Evolutionary conservation across 2,329 filamentous ascomycete genomes (phyloP).

Genomic region (Tothia fuscella): DNA sequence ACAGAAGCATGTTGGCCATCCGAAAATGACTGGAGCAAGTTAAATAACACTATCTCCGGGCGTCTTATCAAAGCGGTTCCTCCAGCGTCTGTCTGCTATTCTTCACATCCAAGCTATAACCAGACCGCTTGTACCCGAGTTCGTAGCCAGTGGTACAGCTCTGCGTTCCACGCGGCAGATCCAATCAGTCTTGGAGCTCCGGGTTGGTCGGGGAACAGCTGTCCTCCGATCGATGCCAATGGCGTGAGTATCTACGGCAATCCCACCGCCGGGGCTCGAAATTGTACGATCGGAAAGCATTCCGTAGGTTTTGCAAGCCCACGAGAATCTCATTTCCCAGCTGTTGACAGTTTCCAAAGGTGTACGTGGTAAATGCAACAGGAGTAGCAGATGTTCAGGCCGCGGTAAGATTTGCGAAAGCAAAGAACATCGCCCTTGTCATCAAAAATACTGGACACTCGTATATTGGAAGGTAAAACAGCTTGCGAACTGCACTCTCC

Average conservation of each 20-base stretch:
- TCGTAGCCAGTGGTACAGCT: conserved; percentile 1
- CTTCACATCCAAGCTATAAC: neutral
- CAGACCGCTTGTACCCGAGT: neutral
- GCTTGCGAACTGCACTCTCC: neutral
- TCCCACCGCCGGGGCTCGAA: neutral
- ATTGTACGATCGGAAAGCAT: conserved; percentile 13
- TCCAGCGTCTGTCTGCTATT: conserved; percentile 7
- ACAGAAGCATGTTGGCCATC: conserved; percentile 7
- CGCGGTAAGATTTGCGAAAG: conserved; percentile 7
- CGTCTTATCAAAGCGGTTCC: conserved; percentile 4
- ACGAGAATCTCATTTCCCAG: no score
- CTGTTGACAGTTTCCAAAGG: no score
- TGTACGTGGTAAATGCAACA: conserved; percentile 31
- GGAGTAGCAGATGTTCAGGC: conserved; percentile 19
- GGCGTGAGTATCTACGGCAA: conserved; percentile 4
- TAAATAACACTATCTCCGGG: conserved; percentile 6
- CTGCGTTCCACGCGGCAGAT: neutral
- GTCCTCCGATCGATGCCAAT: conserved; percentile 1
- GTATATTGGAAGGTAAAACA: conserved; percentile 7
- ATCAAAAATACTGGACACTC: conserved; percentile 11
- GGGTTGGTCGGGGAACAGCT: conserved; percentile 4
- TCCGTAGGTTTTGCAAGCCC: no score
- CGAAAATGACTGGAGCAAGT: neutral
- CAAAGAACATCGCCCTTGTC: conserved; percentile 5
- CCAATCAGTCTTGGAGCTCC: conserved; percentile 4